Conservation (phyloP, 805 yeast species). For the Kluyveromyces lactis region DNA sequence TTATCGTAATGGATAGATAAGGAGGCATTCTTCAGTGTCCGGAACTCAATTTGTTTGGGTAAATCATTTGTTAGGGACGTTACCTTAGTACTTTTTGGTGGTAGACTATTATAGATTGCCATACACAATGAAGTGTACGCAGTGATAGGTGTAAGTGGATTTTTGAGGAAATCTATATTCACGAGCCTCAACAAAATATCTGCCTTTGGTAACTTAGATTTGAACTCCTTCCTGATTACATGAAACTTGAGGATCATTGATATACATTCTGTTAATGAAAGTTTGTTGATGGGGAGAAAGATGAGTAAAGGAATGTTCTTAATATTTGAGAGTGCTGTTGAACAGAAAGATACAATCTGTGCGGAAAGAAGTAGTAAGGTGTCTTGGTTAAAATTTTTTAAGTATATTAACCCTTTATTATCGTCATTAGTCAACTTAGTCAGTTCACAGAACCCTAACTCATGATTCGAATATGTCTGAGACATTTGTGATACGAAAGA, state of each 20-base stretch:
- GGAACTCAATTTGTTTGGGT: slow-evolving; percentile 37
- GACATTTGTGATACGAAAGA: slow-evolving; percentile 25
- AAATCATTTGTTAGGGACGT: slow-evolving; percentile 34
- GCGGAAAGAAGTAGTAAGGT: slow-evolving; percentile 47
- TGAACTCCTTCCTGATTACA: slow-evolving; percentile 34
- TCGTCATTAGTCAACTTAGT: slow-evolving; percentile 23
- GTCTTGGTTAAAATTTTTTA: slow-evolving; percentile 29
- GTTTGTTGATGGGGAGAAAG: slow-evolving; percentile 20
- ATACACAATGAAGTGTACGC: slow-evolving; percentile 37
- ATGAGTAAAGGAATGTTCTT: slow-evolving; percentile 23
- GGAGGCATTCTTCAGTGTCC: slow-evolving; percentile 33
- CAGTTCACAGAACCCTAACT: slow-evolving; percentile 29
- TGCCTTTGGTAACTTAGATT: slow-evolving; percentile 24
- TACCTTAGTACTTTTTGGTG: slow-evolving; percentile 24
- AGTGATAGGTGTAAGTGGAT: slow-evolving; percentile 24
- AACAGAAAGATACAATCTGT: slow-evolving; percentile 29
- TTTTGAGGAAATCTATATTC: slow-evolving; percentile 34
- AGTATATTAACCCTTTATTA: slow-evolving; percentile 19
- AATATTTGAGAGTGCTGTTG: slow-evolving; percentile 22
- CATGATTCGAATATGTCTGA: slow-evolving; percentile 27
- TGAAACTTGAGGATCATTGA: slow-evolving; percentile 40
- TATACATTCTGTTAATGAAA: slow-evolving; percentile 35
- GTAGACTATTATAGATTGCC: slow-evolving; percentile 49
- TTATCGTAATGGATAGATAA: slow-evolving; percentile 42
- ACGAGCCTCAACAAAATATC: slow-evolving; percentile 31